Conservation (phyloP, 2,329 filamentous ascomycete species). For the Epichloe aotearoae region DNA sequence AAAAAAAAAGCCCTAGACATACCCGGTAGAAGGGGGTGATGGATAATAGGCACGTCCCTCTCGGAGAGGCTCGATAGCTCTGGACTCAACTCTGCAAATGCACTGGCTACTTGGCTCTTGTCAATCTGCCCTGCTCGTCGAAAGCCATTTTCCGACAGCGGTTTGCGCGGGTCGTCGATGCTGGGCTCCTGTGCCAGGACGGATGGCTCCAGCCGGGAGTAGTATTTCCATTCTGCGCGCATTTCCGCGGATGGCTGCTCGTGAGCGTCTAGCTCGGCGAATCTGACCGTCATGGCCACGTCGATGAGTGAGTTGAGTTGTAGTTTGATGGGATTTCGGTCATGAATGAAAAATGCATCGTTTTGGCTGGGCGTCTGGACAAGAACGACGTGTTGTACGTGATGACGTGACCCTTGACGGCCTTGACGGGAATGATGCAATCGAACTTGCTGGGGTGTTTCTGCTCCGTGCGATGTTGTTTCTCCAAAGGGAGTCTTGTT, state of each 20-base stretch:
- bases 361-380: too few species aligned
- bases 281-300: conserved; percentile 14
- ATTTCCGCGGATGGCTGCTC: conserved; percentile 62
- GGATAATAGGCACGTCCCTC: conserved; percentile 40
- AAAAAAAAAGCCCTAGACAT: conserved; percentile 13
- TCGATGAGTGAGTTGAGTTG: too few species aligned
- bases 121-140: not conserved
- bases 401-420: too few species aligned
- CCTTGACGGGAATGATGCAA: too few species aligned
- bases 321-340: too few species aligned
- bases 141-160: conserved; percentile 21
- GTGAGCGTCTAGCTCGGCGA: conserved; percentile 53
- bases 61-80: conserved; percentile 19
- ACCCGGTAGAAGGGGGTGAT: conserved; percentile 58
- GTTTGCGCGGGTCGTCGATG: conserved; percentile 39
- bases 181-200: conserved; percentile 39
- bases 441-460: too few species aligned
- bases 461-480: too few species aligned
- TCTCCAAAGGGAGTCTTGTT: too few species aligned
- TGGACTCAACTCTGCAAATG: conserved; percentile 24
- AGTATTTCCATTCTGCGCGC: conserved; percentile 61
- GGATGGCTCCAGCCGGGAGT: conserved; percentile 44
- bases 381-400: too few species aligned
- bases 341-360: too few species aligned
- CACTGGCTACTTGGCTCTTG: not conserved